Percentiles rank a stretch among this genome's conserved stretches.
Evolutionary conservation across 2,329 filamentous ascomycete species (phyloP).

Genomic region (Colletotrichum euphorbiae): DNA sequence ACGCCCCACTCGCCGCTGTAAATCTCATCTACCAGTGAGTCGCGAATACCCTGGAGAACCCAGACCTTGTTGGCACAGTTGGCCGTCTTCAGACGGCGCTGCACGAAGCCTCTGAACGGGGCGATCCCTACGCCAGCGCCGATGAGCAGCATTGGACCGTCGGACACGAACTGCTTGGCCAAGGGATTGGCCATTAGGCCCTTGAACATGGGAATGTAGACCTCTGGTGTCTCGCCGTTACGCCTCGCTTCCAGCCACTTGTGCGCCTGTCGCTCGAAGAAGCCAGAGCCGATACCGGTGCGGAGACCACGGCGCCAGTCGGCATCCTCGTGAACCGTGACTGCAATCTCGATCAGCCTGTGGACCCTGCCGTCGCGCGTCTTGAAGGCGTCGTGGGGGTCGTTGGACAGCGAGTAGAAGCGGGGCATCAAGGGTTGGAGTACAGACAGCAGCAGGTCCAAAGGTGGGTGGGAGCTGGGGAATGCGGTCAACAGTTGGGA

Average conservation of each 20-base stretch:
- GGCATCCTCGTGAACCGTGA: conserved; percentile 88
- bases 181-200: conserved; percentile 97
- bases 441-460: conserved; percentile 83
- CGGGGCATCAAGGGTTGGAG: conserved; percentile 94
- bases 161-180: conserved; percentile 88
- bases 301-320: conserved; percentile 81
- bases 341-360: conserved; percentile 93
- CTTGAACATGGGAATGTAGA: conserved; percentile 96
- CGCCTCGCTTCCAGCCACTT: conserved; percentile 76
- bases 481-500: conserved; percentile 91
- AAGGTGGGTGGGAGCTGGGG: conserved; percentile 87
- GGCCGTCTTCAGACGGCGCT: conserved; percentile 91
- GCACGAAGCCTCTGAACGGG: conserved; percentile 96
- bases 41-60: conserved; percentile 94
- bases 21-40: conserved; percentile 93
- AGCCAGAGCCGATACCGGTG: conserved; percentile 91
- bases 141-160: conserved; percentile 97
- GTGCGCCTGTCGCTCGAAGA: conserved; percentile 86
- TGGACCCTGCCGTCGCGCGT: conserved; percentile 77
- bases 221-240: conserved; percentile 67
- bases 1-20: conserved; percentile 97
- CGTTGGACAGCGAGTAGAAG: conserved; percentile 98
- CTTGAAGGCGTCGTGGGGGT: conserved; percentile 82
- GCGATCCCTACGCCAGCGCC: conserved; percentile 97
- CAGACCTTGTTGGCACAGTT: conserved; percentile 98